Evolutionary conservation across 176 grass and related monocot genomes (phyloP).

Genomic region (Dactylis glomerata): DNA sequence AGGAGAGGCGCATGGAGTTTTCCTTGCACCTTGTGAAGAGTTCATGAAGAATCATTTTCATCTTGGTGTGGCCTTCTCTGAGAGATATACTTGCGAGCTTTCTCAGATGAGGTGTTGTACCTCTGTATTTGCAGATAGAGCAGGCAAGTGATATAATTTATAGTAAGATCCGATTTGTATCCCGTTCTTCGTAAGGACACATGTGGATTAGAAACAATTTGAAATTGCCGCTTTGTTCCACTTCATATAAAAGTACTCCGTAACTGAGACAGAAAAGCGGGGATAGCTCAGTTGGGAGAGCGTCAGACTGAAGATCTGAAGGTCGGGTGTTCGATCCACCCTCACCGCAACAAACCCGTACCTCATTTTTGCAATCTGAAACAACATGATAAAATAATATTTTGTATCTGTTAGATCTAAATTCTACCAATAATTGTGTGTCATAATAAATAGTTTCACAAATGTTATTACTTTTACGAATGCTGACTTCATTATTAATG

Average conservation of each 20-base stretch:
- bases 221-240: no score
- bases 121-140: neutral
- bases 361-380: no score
- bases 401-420: no score
- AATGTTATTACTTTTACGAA: no score
- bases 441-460: no score
- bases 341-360: conserved; percentile 36
- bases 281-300: conserved; percentile 98
- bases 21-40: conserved; percentile 52
- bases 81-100: neutral
- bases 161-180: neutral
- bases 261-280: neutral
- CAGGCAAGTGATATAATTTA: neutral
- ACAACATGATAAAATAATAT: no score
- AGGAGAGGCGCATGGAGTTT: conserved; percentile 59
- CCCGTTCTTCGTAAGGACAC: neutral
- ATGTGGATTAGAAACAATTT: no score
- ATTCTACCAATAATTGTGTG: no score
- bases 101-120: neutral
- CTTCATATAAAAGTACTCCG: no score
- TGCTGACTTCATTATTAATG: no score
- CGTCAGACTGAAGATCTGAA: conserved; percentile 99
- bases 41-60: conserved; percentile 40
- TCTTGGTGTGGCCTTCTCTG: conserved; percentile 44
- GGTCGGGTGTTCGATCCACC: conserved; percentile 90